These are phyloP conservation scores for Suhomyces prunicola DNA, from an alignment of 805 yeast genomes.

Conservation along the genomic window DNA sequence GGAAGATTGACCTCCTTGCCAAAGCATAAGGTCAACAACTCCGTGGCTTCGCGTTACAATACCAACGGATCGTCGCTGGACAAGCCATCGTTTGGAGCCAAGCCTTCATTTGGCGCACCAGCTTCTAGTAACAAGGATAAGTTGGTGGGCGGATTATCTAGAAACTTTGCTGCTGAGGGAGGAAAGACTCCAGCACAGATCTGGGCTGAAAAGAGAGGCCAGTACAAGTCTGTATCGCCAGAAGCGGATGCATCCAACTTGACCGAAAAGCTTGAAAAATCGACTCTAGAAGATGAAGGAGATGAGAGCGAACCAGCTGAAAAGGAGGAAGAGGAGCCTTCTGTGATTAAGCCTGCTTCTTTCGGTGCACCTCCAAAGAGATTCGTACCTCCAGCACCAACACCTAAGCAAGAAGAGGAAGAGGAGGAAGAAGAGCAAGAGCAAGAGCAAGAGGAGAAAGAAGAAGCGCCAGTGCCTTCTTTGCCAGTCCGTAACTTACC, in stretches of 20 bases:
- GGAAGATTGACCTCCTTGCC: constrained; percentile 62
- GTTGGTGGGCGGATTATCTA: constrained; percentile 56
- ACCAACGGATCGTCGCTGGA: constrained; percentile 13
- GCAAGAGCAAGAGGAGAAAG: constrained; percentile 24
- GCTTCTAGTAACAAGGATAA: constrained; percentile 32
- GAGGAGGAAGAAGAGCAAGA: constrained; percentile 13
- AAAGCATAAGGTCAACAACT: constrained; percentile 52
- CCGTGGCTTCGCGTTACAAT: constrained; percentile 49
- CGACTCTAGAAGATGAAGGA: constrained; percentile 3
- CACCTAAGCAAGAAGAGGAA: neutral
- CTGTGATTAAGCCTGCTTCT: constrained; percentile 15
- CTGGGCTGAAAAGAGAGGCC: constrained; percentile 90
- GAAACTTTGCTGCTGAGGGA: constrained; percentile 59
- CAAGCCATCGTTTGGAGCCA: neutral
- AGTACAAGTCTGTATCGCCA: constrained; percentile 45
- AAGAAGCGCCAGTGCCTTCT: constrained; percentile 13
- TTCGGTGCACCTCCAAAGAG: constrained; percentile 1
- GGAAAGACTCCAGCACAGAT: constrained; percentile 94
- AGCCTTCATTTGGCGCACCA: constrained; percentile 30
- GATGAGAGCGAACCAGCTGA: constrained; percentile 9
- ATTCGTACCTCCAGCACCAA: constrained; percentile 9
- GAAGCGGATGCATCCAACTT: constrained; percentile 8
- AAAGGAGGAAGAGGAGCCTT: constrained; percentile 3
- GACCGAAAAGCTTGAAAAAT: neutral
- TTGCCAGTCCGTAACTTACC: constrained; percentile 15